Evolutionary conservation across 805 yeast species (phyloP).

Genomic region (Monosporozyma unispora): DNA sequence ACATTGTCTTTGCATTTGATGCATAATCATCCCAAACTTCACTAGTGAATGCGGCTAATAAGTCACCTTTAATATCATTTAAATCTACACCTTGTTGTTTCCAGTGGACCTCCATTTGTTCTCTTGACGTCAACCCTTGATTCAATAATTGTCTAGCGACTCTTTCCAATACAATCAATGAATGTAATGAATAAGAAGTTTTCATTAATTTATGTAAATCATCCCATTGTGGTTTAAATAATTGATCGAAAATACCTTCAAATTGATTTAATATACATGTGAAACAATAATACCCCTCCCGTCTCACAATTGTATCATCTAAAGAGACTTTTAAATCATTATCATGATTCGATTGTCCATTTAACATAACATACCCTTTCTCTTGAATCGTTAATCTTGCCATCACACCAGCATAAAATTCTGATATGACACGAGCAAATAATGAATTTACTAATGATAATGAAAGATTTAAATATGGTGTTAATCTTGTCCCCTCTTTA

Average conservation of each 20-base stretch:
- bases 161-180: slow-evolving; percentile 18
- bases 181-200: slow-evolving; percentile 13
- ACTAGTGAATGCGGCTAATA: slow-evolving; percentile 7
- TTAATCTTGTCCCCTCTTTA: not conserved
- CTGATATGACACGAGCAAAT: slow-evolving; percentile 17
- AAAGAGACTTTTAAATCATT: slow-evolving; percentile 1
- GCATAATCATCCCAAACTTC: slow-evolving; percentile 14
- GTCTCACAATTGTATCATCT: slow-evolving; percentile 8
- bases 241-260: slow-evolving; percentile 13
- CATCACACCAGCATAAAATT: slow-evolving; percentile 17
- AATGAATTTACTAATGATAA: slow-evolving; percentile 14
- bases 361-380: slow-evolving; percentile 10
- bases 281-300: slow-evolving; percentile 10
- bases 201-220: slow-evolving; percentile 8
- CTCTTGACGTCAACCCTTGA: slow-evolving; percentile 16
- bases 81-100: slow-evolving; percentile 7
- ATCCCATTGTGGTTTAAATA: slow-evolving; percentile 8
- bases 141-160: slow-evolving; percentile 18
- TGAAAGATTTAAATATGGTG: slow-evolving; percentile 11
- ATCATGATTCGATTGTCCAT: slow-evolving; percentile 6
- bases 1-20: not conserved
- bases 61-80: slow-evolving; percentile 7
- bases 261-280: slow-evolving; percentile 9
- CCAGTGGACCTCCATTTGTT: slow-evolving; percentile 12
- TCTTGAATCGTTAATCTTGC: slow-evolving; percentile 15